Evolutionary conservation across 2,329 filamentous ascomycete species (phyloP).

Genomic region (Pleoardoris graminearum): DNA sequence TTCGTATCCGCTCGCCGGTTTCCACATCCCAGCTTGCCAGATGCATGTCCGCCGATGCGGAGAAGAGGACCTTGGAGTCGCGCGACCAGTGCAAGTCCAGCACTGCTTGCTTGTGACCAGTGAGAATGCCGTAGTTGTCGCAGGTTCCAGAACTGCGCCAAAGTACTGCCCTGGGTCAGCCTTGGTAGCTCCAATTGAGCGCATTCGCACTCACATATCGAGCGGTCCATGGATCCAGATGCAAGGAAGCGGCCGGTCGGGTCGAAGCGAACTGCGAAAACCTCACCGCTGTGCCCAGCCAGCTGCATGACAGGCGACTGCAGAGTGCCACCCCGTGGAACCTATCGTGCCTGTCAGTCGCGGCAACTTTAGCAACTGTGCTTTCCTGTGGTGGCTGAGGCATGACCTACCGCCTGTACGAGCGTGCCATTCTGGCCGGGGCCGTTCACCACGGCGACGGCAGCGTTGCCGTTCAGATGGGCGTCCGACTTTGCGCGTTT

Average conservation of each 20-base stretch:
- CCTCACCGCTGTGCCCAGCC: conserved; percentile 75
- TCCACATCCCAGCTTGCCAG: conserved; percentile 94
- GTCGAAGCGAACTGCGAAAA: conserved; percentile 90
- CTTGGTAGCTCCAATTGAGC: conserved; percentile 14
- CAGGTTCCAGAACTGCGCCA: conserved; percentile 93
- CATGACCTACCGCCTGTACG: conserved; percentile 65
- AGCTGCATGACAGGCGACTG: conserved; percentile 95
- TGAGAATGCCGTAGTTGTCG: conserved; percentile 89
- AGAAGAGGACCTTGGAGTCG: conserved; percentile 87
- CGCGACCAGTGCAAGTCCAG: conserved; percentile 96
- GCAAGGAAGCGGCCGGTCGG: conserved; percentile 86
- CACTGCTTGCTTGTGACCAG: conserved; percentile 86
- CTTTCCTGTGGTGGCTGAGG: conserved; percentile 47
- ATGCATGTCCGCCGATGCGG: conserved; percentile 90
- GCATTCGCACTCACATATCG: conserved; percentile 66
- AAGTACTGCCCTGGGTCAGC: conserved; percentile 64
- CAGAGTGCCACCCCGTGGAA: conserved; percentile 76
- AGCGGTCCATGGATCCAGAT: conserved; percentile 92
- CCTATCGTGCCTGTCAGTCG: conserved; percentile 56
- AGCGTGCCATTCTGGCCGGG: conserved; percentile 63
- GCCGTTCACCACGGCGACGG: conserved; percentile 62
- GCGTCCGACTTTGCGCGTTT: conserved; percentile 82
- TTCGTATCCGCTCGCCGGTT: conserved; percentile 86
- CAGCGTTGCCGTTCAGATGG: conserved; percentile 56
- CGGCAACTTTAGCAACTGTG: conserved; percentile 33